Base-by-base conservation (phyloP, 306 rosid species). In the Cucumis melo region DNA sequence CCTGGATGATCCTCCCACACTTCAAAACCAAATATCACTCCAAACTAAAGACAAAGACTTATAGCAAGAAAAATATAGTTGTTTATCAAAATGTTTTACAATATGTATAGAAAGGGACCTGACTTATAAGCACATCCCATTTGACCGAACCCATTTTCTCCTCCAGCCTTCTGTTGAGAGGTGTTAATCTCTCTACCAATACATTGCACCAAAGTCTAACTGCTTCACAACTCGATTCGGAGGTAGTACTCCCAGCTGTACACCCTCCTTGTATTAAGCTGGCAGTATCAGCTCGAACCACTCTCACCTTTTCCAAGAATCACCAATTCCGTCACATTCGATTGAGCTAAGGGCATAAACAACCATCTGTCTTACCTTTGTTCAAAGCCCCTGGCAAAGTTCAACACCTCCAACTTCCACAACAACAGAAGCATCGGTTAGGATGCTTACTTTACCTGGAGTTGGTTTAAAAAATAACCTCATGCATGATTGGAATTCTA, bases 381-480 rank as follows among this genome's bases (percentile, higher is more conserved):
- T 94, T 97, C 98, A 94, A 6, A 94, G 91, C 87, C 98, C 98
- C 83, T 94, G 98, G 41, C 98, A 97, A 23, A 94, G 34, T 82
- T 94, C 97, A n/a, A 89, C 87, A 19, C 97, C 98, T 73, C 97
- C 97, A 66, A 94, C 96, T 86, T 94, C 98, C 82, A 87, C 96
- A 79, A 80, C 88, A 48, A 94, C 73, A 42, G 97, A 89, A 13
- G 91, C 97, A 48, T 91, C 98, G 3, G 74, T 57, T 34, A 94
- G 83, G 78, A 94, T 87, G 84, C 91, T 89, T 50, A 84, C 95
- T 82, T 86, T 94, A 62, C 95, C 98, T 0, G 97, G 97, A 51
- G 96, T 94, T 70, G 93, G 82, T 65, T 91, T 83, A 70, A 82
- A 82, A 29, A 5, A 0, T 1, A 65, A 91, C 87, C 57, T 84